phyloP scores from a whole-genome alignment of 257 asterid genomes.

The Capsicum rhomboideum region DNA sequence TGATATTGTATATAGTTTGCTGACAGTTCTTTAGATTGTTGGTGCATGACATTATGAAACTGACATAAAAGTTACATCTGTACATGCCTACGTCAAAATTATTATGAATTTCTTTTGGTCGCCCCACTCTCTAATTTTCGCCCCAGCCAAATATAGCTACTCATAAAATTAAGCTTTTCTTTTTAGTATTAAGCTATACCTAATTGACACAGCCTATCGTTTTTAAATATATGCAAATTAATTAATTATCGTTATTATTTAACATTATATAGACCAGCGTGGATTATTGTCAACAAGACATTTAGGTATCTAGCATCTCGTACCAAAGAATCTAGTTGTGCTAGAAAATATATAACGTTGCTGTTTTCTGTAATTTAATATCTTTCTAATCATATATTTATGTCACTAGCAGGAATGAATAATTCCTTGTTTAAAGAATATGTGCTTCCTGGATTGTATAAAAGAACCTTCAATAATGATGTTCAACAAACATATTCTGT shows the following conservation, averaged over 20 bases:
- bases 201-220: neutral
- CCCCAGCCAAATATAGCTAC: too few species aligned
- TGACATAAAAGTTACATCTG: too few species aligned
- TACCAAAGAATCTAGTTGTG: neutral
- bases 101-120: neutral
- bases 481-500: neutral
- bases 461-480: neutral
- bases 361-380: neutral
- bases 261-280: neutral
- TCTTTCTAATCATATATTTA: neutral
- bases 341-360: neutral
- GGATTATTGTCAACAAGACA: neutral
- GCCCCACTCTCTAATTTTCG: too few species aligned
- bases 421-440: neutral
- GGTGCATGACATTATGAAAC: too few species aligned
- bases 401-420: neutral
- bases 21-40: too few species aligned
- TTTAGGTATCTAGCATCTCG: neutral
- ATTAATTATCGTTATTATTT: too few species aligned
- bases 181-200: too few species aligned
- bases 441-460: conserved; percentile 1
- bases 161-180: too few species aligned
- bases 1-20: too few species aligned
- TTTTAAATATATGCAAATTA: neutral
- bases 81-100: neutral